Conservation (phyloP, 129 eudicot genomes). For the Erigeron canadensis region DNA sequence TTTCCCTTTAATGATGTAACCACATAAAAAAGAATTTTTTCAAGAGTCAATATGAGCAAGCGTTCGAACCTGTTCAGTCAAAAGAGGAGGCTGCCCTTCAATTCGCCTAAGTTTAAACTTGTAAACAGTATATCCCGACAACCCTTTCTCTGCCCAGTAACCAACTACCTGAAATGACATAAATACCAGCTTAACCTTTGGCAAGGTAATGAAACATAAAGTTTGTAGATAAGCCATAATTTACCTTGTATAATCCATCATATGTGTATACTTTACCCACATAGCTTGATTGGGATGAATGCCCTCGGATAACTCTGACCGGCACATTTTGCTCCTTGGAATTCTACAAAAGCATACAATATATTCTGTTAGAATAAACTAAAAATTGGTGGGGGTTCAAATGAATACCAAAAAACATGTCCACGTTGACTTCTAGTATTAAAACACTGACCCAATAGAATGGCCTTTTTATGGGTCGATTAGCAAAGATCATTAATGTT, state of each 20-base stretch:
- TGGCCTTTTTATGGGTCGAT: not conserved
- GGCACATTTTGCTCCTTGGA: slow-evolving; percentile 69
- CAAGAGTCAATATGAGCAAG: not conserved
- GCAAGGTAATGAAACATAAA: slow-evolving; percentile 3
- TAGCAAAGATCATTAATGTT: not conserved
- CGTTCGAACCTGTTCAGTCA: slow-evolving; percentile 68
- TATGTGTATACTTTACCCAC: slow-evolving; percentile 94
- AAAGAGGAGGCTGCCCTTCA: slow-evolving; percentile 76
- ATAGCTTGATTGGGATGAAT: slow-evolving; percentile 58
- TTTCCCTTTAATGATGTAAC: not conserved
- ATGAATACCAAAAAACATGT: too few relatives aligned
- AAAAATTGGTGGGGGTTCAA: not conserved
- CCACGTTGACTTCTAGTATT: too few relatives aligned
- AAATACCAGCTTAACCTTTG: not conserved
- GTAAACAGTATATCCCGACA: slow-evolving; percentile 77
- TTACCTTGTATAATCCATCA: slow-evolving; percentile 91
- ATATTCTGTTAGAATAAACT: too few relatives aligned
- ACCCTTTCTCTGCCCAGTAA: slow-evolving; percentile 89
- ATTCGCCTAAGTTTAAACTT: slow-evolving; percentile 75
- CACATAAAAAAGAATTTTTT: not conserved
- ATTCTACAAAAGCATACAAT: slow-evolving; percentile 50
- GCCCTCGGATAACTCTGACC: slow-evolving; percentile 84
- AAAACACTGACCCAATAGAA: not conserved
- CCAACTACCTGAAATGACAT: slow-evolving; percentile 55
- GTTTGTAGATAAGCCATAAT: not conserved